Evolutionary conservation across 179 eudicot genomes (phyloP).

Genomic region (Camellia oleifera): DNA sequence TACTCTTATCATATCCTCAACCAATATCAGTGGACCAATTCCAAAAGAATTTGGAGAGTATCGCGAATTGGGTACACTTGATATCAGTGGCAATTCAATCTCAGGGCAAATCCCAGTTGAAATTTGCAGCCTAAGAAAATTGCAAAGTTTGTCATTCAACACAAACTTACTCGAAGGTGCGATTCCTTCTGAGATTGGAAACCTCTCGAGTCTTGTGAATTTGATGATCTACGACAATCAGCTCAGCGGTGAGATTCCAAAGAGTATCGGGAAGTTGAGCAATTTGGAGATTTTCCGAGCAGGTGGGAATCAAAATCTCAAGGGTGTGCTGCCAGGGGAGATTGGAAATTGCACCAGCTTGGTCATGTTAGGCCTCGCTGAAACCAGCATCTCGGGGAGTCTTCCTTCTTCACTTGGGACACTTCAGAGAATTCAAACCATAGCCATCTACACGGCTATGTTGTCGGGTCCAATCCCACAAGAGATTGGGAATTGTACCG

Average conservation of each 20-base stretch:
- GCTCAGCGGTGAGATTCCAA: conserved; percentile 62
- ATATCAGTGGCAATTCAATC: conserved; percentile 61
- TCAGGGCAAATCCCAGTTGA: conserved; percentile 67
- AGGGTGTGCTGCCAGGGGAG: conserved; percentile 69
- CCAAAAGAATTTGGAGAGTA: conserved; percentile 69
- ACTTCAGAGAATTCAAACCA: conserved; percentile 59
- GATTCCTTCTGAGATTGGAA: conserved; percentile 67
- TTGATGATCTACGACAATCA: conserved; percentile 67
- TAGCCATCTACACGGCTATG: conserved; percentile 69
- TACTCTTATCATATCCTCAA: conserved; percentile 45
- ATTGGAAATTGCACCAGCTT: conserved; percentile 71
- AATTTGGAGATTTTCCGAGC: conserved; percentile 61
- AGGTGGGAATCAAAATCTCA: conserved; percentile 81
- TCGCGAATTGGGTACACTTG: conserved; percentile 40
- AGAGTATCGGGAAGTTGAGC: conserved; percentile 49
- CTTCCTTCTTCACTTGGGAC: conserved; percentile 62
- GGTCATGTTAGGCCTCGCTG: conserved; percentile 67
- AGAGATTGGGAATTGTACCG: conserved; percentile 71
- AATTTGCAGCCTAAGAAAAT: conserved; percentile 48
- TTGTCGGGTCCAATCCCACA: conserved; percentile 79
- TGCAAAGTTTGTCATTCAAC: conserved; percentile 47
- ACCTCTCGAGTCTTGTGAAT: conserved; percentile 41
- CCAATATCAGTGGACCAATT: conserved; percentile 68
- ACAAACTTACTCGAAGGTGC: conserved; percentile 56
- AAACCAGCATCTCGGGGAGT: conserved; percentile 74